phyloP scores from a whole-genome alignment of 345 rosid genomes.

The Citrus cavaleriei region DNA sequence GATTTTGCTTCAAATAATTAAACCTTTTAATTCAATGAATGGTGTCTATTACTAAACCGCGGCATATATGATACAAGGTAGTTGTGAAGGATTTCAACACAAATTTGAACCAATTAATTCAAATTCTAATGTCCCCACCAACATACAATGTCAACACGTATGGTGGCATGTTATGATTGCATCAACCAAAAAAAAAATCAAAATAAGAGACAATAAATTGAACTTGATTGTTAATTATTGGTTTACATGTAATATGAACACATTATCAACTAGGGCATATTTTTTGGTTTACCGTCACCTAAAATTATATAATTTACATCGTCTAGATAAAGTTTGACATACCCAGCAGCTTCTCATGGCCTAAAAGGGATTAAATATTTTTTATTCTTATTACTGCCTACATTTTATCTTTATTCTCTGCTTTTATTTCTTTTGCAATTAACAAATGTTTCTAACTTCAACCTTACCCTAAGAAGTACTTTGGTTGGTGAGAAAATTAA shows the following conservation, averaged over 20 bases:
- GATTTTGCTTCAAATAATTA: too few relatives aligned
- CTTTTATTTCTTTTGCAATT: not conserved
- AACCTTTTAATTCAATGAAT: too few relatives aligned
- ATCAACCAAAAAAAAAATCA: not conserved
- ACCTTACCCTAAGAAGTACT: not conserved
- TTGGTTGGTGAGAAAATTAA: too few relatives aligned
- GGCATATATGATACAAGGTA: too few relatives aligned
- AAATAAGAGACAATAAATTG: too few relatives aligned
- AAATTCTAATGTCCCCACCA: too few relatives aligned
- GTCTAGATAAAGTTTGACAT: not conserved
- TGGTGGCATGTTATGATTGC: not conserved
- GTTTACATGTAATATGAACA: not conserved
- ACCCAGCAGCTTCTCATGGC: not conserved
- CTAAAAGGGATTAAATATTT: not conserved
- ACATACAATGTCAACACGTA: too few relatives aligned
- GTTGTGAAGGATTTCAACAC: too few relatives aligned
- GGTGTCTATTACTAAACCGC: too few relatives aligned
- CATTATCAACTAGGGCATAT: not conserved
- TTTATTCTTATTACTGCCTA: not conserved
- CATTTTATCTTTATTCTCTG: too few relatives aligned
- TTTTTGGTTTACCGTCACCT: not conserved
- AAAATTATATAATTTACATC: not conserved
- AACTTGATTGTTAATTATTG: not conserved
- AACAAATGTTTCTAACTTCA: not conserved
- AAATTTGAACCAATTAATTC: too few relatives aligned